Conservation (phyloP, 1,139 yeast species). For the Saccharomyces hybrid region DNA sequence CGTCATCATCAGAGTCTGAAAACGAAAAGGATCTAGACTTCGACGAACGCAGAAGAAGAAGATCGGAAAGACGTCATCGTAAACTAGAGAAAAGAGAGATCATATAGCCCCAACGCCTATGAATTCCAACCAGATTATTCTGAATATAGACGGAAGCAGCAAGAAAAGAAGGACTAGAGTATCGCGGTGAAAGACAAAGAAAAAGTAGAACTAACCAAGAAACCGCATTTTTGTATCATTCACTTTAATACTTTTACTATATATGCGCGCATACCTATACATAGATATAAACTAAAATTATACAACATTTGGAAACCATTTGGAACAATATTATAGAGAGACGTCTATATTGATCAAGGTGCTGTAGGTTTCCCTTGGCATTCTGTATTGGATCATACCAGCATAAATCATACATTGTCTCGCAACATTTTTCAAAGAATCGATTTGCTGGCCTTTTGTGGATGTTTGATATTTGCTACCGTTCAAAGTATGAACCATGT, state of each 20-base stretch:
- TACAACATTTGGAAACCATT: background rate
- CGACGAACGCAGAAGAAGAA: conserved; percentile 28
- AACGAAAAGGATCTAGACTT: conserved; percentile 20
- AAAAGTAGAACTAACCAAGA: background rate
- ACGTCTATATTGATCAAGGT: conserved; percentile 66
- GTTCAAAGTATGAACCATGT: conserved; percentile 43
- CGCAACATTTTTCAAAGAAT: conserved; percentile 57
- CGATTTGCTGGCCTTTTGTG: conserved; percentile 48
- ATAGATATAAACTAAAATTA: background rate
- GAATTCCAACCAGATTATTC: conserved; percentile 63
- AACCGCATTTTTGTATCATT: background rate
- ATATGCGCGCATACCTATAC: background rate
- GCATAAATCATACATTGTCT: conserved; percentile 90
- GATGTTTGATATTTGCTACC: conserved; percentile 38
- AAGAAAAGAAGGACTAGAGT: background rate
- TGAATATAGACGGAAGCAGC: conserved; percentile 11
- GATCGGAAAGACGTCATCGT: conserved; percentile 29
- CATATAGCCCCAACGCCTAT: conserved; percentile 58
- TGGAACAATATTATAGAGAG: conserved; percentile 14
- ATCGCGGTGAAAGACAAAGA: background rate
- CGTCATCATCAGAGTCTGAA: conserved; percentile 29
- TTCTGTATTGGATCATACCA: conserved; percentile 89
- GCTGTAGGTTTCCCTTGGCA: conserved; percentile 88
- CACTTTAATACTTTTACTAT: background rate
- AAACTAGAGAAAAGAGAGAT: conserved; percentile 21